These are phyloP conservation scores for Flaveria trinervia DNA, from an alignment of 129 eudicot species.

Conservation along the genomic window DNA sequence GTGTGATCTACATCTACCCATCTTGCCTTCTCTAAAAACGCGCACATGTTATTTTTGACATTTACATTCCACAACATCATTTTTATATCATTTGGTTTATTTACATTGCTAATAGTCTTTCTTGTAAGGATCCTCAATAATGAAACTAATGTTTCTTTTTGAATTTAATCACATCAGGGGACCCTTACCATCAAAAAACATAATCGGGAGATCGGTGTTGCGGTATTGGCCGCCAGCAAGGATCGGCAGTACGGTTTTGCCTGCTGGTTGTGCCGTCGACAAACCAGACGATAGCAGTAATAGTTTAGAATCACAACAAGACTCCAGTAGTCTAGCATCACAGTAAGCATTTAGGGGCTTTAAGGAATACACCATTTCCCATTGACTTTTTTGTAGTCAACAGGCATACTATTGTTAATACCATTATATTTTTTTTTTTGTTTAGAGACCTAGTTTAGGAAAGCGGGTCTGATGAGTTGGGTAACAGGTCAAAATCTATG, in stretches of 20 bases:
- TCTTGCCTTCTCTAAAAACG: not conserved
- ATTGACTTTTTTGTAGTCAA: conserved; percentile 27
- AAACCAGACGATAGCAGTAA: conserved; percentile 38
- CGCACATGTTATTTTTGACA: not conserved
- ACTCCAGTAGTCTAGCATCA: conserved; percentile 42
- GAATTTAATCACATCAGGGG: conserved; percentile 55
- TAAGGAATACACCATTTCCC: not conserved
- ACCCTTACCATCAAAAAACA: conserved; percentile 81
- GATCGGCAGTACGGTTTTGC: conserved; percentile 74
- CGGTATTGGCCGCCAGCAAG: conserved; percentile 94
- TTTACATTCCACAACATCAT: not conserved
- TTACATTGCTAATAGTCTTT: not conserved
- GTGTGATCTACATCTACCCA: not conserved
- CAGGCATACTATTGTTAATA: conserved; percentile 8
- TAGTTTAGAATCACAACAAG: conserved; percentile 37
- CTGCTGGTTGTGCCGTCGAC: conserved; percentile 70
- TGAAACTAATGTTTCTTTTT: not conserved
- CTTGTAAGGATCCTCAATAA: not conserved
- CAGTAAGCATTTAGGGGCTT: conserved; percentile 32
- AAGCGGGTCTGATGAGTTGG: not conserved
- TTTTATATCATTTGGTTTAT: not conserved
- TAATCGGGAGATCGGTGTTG: conserved; percentile 86
- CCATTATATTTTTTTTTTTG: not conserved
- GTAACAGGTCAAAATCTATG: not conserved
- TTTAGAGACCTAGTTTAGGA: not conserved